These are phyloP conservation scores for Umbelopsis sp. DNA, from an alignment of 192 early-diverging fungal species.

Conservation along the genomic window DNA sequence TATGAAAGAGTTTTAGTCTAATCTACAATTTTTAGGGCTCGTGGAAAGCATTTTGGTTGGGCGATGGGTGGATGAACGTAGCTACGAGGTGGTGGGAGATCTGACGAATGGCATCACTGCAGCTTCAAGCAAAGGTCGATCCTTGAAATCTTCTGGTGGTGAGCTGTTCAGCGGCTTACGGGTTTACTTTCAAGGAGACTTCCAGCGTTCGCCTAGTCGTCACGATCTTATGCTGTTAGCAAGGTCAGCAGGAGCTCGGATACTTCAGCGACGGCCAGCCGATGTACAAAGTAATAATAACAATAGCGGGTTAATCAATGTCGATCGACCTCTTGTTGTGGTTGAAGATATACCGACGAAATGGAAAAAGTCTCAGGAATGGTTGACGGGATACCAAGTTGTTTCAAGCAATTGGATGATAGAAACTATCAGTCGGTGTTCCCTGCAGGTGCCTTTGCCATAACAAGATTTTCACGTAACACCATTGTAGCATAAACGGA, in stretches of 20 bases:
- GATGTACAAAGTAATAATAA: not conserved
- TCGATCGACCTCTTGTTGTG: not conserved
- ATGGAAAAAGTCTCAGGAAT: conserved; percentile 6
- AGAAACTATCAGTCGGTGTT: conserved; percentile 2
- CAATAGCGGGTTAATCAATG: not conserved
- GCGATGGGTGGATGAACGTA: conserved; percentile 23
- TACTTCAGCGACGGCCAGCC: not conserved
- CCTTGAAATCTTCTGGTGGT: not conserved
- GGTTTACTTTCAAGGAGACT: conserved; percentile 1
- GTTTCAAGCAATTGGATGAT: conserved; percentile 8
- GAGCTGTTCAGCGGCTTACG: not conserved
- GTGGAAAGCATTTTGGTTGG: conserved; percentile 16
- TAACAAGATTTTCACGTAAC: not conserved
- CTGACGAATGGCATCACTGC: not conserved
- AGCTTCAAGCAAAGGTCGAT: conserved; percentile 11
- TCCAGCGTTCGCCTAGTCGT: not conserved
- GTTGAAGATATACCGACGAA: conserved; percentile 4
- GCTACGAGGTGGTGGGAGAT: conserved; percentile 19
- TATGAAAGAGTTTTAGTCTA: not conserved
- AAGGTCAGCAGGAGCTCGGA: not conserved
- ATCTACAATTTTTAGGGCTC: not conserved
- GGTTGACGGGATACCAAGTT: not conserved
- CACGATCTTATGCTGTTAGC: not conserved
- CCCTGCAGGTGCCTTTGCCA: not conserved
- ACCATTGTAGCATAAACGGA: not conserved